Conservation (phyloP, 257 asterid species). For the Salvia rosmarinus region DNA sequence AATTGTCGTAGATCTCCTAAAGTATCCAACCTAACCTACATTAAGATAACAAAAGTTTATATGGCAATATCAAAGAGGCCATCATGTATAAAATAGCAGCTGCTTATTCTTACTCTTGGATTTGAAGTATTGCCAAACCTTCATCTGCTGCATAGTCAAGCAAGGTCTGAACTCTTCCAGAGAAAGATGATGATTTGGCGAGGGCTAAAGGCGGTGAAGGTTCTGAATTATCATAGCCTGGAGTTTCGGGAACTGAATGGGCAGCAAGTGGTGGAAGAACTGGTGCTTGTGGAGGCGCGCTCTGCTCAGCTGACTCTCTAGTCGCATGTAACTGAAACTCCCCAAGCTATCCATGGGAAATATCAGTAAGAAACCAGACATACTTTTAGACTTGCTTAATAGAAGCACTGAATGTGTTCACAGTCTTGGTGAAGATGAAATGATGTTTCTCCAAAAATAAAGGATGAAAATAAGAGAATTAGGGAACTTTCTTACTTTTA, state of each 20-base stretch:
- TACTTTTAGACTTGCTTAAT: not conserved
- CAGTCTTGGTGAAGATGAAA: constrained; percentile 8
- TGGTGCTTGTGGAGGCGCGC: constrained; percentile 49
- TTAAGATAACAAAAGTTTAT: constrained; percentile 21
- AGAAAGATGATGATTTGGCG: constrained; percentile 46
- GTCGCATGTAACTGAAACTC: constrained; percentile 64
- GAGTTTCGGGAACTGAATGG: constrained; percentile 42
- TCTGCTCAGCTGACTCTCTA: constrained; percentile 50
- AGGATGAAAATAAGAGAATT: not conserved
- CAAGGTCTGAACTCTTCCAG: constrained; percentile 50
- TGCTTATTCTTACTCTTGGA: constrained; percentile 62
- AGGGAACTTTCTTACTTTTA: constrained; percentile 57
- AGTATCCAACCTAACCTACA: constrained; percentile 95
- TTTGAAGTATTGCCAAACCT: constrained; percentile 72
- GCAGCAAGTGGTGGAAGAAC: constrained; percentile 53
- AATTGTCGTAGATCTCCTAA: constrained; percentile 81
- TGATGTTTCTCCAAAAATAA: not conserved
- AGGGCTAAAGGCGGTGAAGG: constrained; percentile 62
- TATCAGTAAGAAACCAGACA: constrained; percentile 18
- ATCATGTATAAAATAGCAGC: not conserved
- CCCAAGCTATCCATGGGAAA: constrained; percentile 50
- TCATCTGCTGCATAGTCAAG: constrained; percentile 74
- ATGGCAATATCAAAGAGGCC: not conserved
- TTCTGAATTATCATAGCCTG: constrained; percentile 61
- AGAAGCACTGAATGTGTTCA: constrained; percentile 4